These are phyloP conservation scores for Tolypocladium album DNA, from an alignment of 2,329 filamentous ascomycete genomes.

Conservation along the genomic window DNA sequence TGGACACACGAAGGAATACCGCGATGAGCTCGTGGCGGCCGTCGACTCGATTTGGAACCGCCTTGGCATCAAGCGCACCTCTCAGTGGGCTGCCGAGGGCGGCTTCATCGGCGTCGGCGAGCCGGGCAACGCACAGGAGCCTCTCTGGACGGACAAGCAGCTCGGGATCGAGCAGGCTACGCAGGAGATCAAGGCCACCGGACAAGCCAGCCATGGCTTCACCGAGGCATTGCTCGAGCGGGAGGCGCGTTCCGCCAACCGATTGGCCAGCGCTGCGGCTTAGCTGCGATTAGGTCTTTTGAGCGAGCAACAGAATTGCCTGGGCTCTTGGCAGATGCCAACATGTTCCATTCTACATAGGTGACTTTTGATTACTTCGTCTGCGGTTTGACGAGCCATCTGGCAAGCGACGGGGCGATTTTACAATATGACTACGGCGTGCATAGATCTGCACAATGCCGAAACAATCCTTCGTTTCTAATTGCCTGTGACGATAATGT, in stretches of 20 bases:
- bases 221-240: slow-evolving; percentile 50
- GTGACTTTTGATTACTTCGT: not conserved
- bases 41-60: slow-evolving; percentile 82
- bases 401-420: not conserved
- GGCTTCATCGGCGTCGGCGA: slow-evolving; percentile 93
- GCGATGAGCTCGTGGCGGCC: slow-evolving; percentile 74
- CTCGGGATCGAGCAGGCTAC: slow-evolving; percentile 62
- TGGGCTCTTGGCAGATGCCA: not conserved
- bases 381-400: not conserved
- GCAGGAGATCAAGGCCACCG: slow-evolving; percentile 45
- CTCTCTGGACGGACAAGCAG: slow-evolving; percentile 90
- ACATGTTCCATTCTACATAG: not conserved
- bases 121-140: slow-evolving; percentile 46
- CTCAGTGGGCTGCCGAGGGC: slow-evolving; percentile 81
- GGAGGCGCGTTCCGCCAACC: slow-evolving; percentile 27
- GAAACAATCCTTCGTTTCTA: not conserved
- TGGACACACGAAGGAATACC: slow-evolving; percentile 75
- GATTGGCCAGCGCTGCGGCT: slow-evolving; percentile 18
- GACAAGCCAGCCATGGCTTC: slow-evolving; percentile 26
- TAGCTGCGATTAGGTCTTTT: not conserved
- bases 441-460: not conserved
- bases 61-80: slow-evolving; percentile 83
- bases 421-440: not conserved
- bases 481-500: not conserved
- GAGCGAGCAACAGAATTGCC: not conserved